These are phyloP conservation scores for Trichosporon asahii DNA, from an alignment of 1,284 basidiomycete species.

Conservation along the genomic window DNA sequence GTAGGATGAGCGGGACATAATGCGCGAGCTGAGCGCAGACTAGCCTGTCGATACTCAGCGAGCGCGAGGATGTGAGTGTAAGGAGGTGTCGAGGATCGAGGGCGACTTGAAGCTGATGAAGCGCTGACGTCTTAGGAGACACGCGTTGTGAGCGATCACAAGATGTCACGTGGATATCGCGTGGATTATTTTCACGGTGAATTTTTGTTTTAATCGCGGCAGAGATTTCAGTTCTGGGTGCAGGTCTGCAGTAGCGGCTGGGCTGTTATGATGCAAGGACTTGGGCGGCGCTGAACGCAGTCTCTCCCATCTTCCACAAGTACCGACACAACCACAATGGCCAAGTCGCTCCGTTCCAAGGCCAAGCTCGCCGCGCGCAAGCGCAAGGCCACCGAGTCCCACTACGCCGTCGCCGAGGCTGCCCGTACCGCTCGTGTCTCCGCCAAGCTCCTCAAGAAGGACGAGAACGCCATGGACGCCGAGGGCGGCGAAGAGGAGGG, in stretches of 20 bases:
- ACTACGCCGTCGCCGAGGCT: constrained; percentile 80
- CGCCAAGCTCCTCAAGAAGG: constrained; percentile 64
- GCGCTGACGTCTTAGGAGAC: constrained; percentile 11
- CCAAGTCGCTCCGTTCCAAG: constrained; percentile 88
- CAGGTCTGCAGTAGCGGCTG: not conserved
- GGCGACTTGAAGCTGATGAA: constrained; percentile 3
- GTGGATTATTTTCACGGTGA: not conserved
- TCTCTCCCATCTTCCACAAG: constrained; percentile 4
- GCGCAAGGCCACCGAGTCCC: constrained; percentile 76
- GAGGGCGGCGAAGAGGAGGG: constrained; percentile 76
- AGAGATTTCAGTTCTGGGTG: constrained; percentile 16
- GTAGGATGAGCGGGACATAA: constrained; percentile 51
- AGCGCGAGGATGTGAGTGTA: not conserved
- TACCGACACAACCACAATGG: constrained; percentile 66
- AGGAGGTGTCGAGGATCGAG: not conserved
- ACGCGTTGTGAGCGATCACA: constrained; percentile 13
- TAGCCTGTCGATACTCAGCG: not conserved
- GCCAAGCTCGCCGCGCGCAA: constrained; percentile 77
- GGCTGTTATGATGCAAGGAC: not conserved
- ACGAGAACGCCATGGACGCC: constrained; percentile 68
- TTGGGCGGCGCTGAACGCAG: not conserved
- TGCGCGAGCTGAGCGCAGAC: constrained; percentile 9
- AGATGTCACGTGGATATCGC: not conserved
- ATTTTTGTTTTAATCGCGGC: not conserved
- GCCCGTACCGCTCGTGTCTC: constrained; percentile 75